Evolutionary conservation across 2,329 filamentous ascomycete species (phyloP).

Genomic region (Neophaeococcomyces aloes): DNA sequence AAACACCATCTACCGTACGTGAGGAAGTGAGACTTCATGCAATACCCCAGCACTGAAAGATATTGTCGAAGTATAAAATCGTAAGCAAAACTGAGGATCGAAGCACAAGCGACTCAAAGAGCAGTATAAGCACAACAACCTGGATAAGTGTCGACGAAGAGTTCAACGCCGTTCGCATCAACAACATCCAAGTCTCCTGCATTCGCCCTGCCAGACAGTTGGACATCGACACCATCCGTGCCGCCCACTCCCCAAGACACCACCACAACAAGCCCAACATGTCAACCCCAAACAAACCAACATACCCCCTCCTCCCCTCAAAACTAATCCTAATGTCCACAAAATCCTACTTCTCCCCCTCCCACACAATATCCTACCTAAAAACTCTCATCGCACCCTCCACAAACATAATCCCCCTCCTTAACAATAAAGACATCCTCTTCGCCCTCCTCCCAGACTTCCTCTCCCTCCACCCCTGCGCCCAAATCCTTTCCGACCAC

Average conservation of each 20-base stretch:
- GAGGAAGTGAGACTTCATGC: neutral
- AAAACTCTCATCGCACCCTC: conserved; percentile 39
- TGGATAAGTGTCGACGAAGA: no score
- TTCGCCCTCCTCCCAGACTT: conserved; percentile 73
- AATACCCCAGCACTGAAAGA: neutral
- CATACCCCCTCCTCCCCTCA: conserved; percentile 35
- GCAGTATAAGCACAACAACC: no score
- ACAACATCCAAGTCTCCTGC: no score
- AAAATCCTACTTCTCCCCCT: conserved; percentile 70
- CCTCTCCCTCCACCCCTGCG: conserved; percentile 48
- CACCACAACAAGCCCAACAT: neutral
- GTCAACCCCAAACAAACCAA: neutral
- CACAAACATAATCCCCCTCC: conserved; percentile 32
- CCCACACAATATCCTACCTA: conserved; percentile 50
- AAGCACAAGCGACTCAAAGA: no score
- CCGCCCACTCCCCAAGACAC: no score
- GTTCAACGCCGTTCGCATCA: no score
- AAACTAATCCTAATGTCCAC: conserved; percentile 63
- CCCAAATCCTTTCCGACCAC: conserved; percentile 30
- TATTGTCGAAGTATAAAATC: neutral
- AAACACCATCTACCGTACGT: neutral
- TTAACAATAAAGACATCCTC: conserved; percentile 46
- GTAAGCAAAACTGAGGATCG: no score
- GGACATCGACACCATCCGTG: no score
- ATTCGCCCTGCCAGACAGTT: no score